Evolutionary conservation across 2,329 filamentous ascomycete genomes (phyloP).

Genomic region (Colletotrichum gigasporum): DNA sequence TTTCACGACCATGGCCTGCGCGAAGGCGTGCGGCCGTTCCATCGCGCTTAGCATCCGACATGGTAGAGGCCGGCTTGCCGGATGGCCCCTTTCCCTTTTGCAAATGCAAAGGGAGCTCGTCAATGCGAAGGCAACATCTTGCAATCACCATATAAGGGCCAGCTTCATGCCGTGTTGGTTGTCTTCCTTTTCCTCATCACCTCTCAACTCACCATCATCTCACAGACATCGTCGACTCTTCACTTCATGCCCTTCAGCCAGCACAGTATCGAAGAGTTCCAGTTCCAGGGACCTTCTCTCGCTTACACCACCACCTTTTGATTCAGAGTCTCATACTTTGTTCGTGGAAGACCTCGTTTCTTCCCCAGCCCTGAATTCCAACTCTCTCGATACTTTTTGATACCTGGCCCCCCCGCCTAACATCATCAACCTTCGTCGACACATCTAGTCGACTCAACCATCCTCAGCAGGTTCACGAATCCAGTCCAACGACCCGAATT

Average conservation of each 20-base stretch:
- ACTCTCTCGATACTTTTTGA: neutral
- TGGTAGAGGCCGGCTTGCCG: no score
- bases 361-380: neutral
- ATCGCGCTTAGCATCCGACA: no score
- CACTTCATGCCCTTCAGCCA: conserved; percentile 1
- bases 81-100: no score
- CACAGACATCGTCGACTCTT: neutral
- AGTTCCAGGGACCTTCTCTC: neutral
- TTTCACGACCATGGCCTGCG: no score
- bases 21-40: no score
- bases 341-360: neutral
- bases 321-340: neutral
- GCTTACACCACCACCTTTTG: neutral
- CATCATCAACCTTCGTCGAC: neutral
- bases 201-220: neutral
- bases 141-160: neutral
- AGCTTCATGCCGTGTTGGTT: neutral
- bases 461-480: neutral
- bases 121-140: neutral
- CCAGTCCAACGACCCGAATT: neutral
- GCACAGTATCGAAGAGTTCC: neutral
- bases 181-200: neutral
- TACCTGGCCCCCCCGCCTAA: neutral
- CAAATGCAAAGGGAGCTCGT: no score
- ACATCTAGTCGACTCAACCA: neutral